phyloP scores from a whole-genome alignment of 108 stramenopile genomes.

The Conticribra weissflogii region DNA sequence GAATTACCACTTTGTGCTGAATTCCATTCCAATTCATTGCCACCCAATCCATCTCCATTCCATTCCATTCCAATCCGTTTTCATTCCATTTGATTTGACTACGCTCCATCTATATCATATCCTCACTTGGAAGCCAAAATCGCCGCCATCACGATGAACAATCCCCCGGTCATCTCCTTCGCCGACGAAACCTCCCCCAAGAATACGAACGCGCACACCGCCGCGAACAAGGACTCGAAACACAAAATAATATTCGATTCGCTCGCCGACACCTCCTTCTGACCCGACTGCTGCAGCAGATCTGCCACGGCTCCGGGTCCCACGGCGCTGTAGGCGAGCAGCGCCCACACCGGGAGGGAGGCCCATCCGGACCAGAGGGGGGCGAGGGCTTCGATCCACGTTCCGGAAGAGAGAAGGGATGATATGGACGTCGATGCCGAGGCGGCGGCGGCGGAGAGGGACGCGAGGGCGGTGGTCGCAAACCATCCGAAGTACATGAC shows the following conservation, averaged over 20 bases:
- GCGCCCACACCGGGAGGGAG: constrained; percentile 46
- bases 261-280: constrained; percentile 53
- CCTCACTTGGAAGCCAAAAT: constrained; percentile 57
- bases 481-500: constrained; percentile 62
- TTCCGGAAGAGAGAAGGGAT: constrained; percentile 2
- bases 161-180: constrained; percentile 55
- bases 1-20: too few species aligned
- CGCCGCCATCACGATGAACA: constrained; percentile 56
- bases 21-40: too few species aligned
- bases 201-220: constrained; percentile 50
- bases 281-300: constrained; percentile 65
- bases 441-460: constrained; percentile 25
- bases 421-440: neutral
- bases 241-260: constrained; percentile 70
- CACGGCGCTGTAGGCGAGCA: constrained; percentile 57
- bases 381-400: constrained; percentile 7
- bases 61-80: too few species aligned
- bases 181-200: constrained; percentile 56
- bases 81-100: too few species aligned
- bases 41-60: too few species aligned
- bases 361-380: constrained; percentile 56
- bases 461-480: constrained; percentile 16
- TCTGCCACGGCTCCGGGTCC: constrained; percentile 71
- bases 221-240: constrained; percentile 66
- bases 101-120: too few species aligned